Conservation (phyloP, 2,329 filamentous ascomycete genomes). For the Ophioceras dolichostomum region DNA sequence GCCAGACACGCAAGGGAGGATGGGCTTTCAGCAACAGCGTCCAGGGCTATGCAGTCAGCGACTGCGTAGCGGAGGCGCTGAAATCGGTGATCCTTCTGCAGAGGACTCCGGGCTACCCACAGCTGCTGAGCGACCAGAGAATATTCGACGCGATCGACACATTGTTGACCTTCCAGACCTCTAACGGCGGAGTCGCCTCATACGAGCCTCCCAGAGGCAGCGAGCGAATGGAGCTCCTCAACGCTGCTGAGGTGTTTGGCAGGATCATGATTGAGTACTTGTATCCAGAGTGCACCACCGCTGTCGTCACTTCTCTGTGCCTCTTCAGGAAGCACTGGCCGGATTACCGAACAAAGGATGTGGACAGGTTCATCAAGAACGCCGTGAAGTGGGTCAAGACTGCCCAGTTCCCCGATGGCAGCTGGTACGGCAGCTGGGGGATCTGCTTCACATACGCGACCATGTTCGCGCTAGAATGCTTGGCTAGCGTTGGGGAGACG, state of each 20-base stretch:
- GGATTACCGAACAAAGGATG: conserved; percentile 64
- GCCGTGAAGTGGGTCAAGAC: conserved; percentile 76
- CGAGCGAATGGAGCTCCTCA: conserved; percentile 69
- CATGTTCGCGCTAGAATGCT: conserved; percentile 89
- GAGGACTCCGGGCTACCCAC: conserved; percentile 61
- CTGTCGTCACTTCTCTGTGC: conserved; percentile 76
- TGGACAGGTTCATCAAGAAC: conserved; percentile 56
- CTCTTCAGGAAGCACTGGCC: conserved; percentile 76
- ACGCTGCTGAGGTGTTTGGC: conserved; percentile 93
- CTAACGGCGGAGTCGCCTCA: conserved; percentile 73
- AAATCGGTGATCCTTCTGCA: conserved; percentile 78
- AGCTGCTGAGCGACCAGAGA: conserved; percentile 61
- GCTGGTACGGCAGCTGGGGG: conserved; percentile 96
- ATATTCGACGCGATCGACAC: conserved; percentile 86
- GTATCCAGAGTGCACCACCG: conserved; percentile 95
- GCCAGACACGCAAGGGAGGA: conserved; percentile 81
- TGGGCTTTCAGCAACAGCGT: conserved; percentile 92
- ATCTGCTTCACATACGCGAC: conserved; percentile 96
- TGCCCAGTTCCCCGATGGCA: conserved; percentile 69
- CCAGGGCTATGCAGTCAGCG: conserved; percentile 91
- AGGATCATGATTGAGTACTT: conserved; percentile 98
- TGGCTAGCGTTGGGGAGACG: conserved; percentile 70
- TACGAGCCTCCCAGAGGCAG: conserved; percentile 79
- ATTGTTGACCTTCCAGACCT: conserved; percentile 81
- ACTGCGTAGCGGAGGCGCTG: conserved; percentile 85